These are phyloP conservation scores for Pestalotiopsis sp. DNA, from an alignment of 2,329 filamentous ascomycete genomes.

Conservation along the genomic window DNA sequence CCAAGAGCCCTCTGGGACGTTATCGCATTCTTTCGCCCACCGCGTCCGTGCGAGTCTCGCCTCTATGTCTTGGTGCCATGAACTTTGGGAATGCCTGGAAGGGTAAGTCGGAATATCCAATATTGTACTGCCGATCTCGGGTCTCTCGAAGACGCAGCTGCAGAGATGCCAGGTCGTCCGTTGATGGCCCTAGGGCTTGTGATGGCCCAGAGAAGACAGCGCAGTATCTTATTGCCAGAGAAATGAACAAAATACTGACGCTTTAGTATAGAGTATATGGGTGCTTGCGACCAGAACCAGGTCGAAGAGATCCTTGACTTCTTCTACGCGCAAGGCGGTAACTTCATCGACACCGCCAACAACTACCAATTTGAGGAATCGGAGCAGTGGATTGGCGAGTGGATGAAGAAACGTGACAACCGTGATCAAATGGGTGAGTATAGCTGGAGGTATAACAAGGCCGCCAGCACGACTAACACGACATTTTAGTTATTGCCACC, in stretches of 20 bases:
- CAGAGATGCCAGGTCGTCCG: background rate
- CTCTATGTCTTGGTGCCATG: conserved; percentile 64
- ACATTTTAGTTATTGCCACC: conserved; percentile 62
- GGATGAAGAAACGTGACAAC: conserved; percentile 66
- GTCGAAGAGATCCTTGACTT: conserved; percentile 68
- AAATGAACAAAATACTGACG: background rate
- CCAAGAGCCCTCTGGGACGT: conserved; percentile 63
- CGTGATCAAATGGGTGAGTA: conserved; percentile 64
- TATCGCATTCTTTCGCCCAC: conserved; percentile 69
- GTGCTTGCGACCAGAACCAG: conserved; percentile 64
- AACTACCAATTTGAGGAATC: conserved; percentile 68
- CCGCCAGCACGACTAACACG: conserved; percentile 13
- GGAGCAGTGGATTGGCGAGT: conserved; percentile 70
- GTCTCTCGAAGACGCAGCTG: background rate
- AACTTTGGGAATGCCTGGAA: conserved; percentile 59
- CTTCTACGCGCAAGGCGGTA: conserved; percentile 65
- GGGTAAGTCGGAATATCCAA: conserved; percentile 11
- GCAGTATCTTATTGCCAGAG: background rate
- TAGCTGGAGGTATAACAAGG: background rate
- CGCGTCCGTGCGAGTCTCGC: conserved; percentile 68
- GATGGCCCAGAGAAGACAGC: too few species aligned
- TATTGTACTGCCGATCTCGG: background rate
- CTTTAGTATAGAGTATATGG: conserved; percentile 49
- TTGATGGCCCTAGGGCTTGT: too few species aligned
- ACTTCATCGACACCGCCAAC: conserved; percentile 74